phyloP scores from a whole-genome alignment of 179 eudicot genomes.

The Carnegiea gigantea region DNA sequence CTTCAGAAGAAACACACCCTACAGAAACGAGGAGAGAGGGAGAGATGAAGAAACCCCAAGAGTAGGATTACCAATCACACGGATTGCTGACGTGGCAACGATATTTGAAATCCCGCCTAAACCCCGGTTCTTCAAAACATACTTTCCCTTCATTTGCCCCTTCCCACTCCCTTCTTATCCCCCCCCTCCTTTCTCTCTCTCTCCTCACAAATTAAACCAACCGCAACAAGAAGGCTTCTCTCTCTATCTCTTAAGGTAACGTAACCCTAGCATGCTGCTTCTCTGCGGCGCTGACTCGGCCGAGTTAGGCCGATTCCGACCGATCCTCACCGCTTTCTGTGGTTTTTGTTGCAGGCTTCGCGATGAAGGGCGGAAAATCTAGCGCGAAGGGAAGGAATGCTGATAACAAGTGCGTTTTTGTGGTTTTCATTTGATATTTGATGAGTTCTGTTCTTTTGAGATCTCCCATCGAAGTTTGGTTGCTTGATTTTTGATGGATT shows the following conservation, averaged over 20 bases:
- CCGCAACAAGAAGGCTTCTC: background rate
- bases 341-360: slow-evolving; percentile 3
- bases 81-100: slow-evolving; percentile 9
- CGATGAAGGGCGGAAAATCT: slow-evolving; percentile 13
- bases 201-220: background rate
- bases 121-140: background rate
- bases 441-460: background rate
- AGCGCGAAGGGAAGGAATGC: background rate
- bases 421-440: too few species aligned
- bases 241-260: slow-evolving; percentile 6
- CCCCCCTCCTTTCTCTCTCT: background rate
- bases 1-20: slow-evolving; percentile 5
- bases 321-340: slow-evolving; percentile 2
- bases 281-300: slow-evolving; percentile 11
- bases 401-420: slow-evolving; percentile 11
- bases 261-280: background rate
- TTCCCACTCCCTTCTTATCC: slow-evolving; percentile 4
- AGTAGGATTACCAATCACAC: background rate
- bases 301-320: background rate
- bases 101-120: slow-evolving; percentile 24
- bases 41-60: background rate
- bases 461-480: background rate
- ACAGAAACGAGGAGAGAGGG: background rate
- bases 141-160: slow-evolving; percentile 9
- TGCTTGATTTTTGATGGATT: slow-evolving; percentile 1